Base-by-base conservation (phyloP, 1,139 yeast genomes). In the Chernovozyma aurita region DNA sequence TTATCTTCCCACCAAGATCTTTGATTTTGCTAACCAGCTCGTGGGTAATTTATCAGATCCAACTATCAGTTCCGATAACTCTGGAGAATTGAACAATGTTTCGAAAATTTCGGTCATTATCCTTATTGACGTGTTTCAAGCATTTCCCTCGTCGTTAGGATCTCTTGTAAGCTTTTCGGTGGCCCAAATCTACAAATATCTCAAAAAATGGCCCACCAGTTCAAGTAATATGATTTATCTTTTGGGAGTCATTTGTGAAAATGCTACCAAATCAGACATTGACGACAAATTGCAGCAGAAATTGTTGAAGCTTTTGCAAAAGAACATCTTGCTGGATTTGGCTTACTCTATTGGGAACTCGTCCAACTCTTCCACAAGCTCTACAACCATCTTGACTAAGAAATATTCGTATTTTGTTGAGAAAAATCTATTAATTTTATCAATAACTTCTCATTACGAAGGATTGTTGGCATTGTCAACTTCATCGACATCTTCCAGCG, bases 211-310 rank as follows among this genome's bases (percentile, higher is more conserved):
- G 30, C 63, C 72, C 1, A 36, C 42, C 18, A 44, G 53, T n/a
- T 57, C 50, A 40, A 46, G 55, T 35, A 52, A 56, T 24, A 48
- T 69, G 45, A 51, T 65, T 4, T 65, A 52, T 42, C 52, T 70
- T 31, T 52, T 69, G 28, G 55, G 59, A 35, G 49, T 61, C 3
- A 51, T 68, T 17, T 53, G 67, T 11, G 63, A 62, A 36, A 61
- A 62, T 40, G 65, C 74, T 16, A 55, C 67, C 15, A 62, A 59
- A 40, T 43, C 56, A 11, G 75, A 69, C 42, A 48, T 69, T 11
- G 73, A 70, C 44, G 73, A 67, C 8, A 70, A 69, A 41, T 46
- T 61, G 12, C 68, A 59, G 39, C 55, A 59, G 2, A 70, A 68
- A 39, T 49, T 68, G 39, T 39, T 61, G 41, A 68, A 68, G 37